phyloP scores from a whole-genome alignment of 768 basidiomycete species.

The Scleroderma citrinum region DNA sequence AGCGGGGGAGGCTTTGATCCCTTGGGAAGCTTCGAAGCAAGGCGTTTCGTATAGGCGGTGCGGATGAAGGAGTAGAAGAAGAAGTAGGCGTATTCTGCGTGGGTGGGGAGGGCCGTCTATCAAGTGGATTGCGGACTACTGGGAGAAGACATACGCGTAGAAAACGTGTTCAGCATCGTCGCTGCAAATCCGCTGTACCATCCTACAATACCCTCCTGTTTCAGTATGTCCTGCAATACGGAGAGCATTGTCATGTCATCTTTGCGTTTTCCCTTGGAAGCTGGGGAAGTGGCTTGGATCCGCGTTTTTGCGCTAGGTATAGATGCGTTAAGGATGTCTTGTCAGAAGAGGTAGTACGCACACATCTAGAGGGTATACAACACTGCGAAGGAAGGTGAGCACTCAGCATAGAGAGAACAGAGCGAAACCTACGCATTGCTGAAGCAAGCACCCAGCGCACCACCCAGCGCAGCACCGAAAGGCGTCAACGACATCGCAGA shows the following conservation, averaged over 20 bases:
- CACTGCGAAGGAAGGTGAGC: slow-evolving; percentile 37
- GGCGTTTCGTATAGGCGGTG: slow-evolving; percentile 69
- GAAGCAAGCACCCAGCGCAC: slow-evolving; percentile 91
- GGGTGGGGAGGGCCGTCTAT: background rate
- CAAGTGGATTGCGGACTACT: background rate
- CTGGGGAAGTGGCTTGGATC: slow-evolving; percentile 73
- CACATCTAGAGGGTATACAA: slow-evolving; percentile 95
- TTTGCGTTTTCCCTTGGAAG: slow-evolving; percentile 47
- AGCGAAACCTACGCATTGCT: slow-evolving; percentile 72
- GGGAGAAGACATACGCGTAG: slow-evolving; percentile 66
- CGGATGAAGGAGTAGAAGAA: slow-evolving; percentile 96
- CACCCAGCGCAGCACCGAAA: slow-evolving; percentile 84
- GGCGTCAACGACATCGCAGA: slow-evolving; percentile 59
- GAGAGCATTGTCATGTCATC: slow-evolving; percentile 50
- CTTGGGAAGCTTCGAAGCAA: slow-evolving; percentile 50
- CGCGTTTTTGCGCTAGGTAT: slow-evolving; percentile 90
- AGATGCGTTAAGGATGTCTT: background rate
- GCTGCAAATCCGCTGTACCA: slow-evolving; percentile 91
- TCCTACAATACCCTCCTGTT: slow-evolving; percentile 75
- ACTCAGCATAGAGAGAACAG: slow-evolving; percentile 1
- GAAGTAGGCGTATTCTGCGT: slow-evolving; percentile 95
- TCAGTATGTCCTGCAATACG: slow-evolving; percentile 65
- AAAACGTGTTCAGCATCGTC: slow-evolving; percentile 98
- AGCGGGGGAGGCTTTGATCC: slow-evolving; percentile 58
- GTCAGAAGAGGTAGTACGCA: slow-evolving; percentile 36